Percentiles rank a stretch among this genome's conserved stretches.
These are phyloP conservation scores for Ogataea henricii DNA, from an alignment of 805 yeast species.

Conservation along the genomic window DNA sequence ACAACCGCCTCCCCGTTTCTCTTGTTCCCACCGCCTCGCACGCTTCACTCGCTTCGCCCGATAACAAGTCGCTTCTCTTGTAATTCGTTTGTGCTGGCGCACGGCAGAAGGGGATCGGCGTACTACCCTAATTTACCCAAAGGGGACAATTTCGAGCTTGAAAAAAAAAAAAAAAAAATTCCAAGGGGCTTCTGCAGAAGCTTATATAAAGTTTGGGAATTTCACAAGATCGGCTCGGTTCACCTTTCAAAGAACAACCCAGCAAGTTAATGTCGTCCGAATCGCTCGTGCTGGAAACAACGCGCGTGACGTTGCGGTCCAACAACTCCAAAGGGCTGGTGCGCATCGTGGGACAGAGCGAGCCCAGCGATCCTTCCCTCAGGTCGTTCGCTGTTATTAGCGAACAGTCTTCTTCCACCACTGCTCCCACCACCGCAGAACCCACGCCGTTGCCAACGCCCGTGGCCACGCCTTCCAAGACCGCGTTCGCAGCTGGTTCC, in stretches of 20 bases:
- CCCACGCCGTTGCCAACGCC: background rate
- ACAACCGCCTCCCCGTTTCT: too few species aligned
- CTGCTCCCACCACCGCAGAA: background rate
- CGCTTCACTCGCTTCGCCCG: too few species aligned
- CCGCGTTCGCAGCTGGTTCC: background rate
- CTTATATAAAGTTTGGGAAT: background rate
- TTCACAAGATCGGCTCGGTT: too few species aligned
- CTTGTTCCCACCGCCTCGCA: too few species aligned
- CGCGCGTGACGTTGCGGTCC: background rate
- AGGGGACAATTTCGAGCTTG: background rate
- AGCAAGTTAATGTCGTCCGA: background rate
- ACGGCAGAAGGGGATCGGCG: background rate
- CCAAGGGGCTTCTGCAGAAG: background rate
- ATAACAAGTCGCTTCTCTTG: background rate
- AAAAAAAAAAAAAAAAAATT: conserved; percentile 2
- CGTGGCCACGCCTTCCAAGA: background rate
- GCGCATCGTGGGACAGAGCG: background rate
- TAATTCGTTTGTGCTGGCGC: too few species aligned
- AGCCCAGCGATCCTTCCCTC: background rate
- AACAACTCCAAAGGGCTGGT: conserved; percentile 3
- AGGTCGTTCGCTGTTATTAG: background rate
- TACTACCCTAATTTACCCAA: background rate
- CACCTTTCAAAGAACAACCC: background rate
- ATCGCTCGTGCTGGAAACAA: conserved; percentile 4
- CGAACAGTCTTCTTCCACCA: background rate